Base-by-base conservation (phyloP, 345 rosid species). In the Streptanthus diversifolius region DNA sequence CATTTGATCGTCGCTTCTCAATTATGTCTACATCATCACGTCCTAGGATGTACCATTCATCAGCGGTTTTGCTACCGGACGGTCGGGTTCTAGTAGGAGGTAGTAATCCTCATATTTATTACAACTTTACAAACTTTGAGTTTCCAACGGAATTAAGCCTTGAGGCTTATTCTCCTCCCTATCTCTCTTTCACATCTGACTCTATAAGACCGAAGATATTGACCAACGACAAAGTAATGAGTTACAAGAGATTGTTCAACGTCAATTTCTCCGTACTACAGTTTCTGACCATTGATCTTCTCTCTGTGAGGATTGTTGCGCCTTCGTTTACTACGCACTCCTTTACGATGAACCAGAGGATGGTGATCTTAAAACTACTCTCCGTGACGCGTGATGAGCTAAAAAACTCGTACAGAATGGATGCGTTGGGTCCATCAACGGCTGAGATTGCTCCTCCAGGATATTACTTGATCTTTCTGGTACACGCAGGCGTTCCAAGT, bases 271-370 rank as follows among this genome's bases (percentile, higher is more conserved):
- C 18, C 0, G 80, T 83, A 49, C 19, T n/a, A 7, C 66, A 73
- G 53, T 85, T 58, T 55, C 15, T 80, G 41, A 40, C 78, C 8
- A 39, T 17, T 3, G 76, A 44, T 49, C 73, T 57, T 14, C 54
- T 87, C 18, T 84, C 88, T 5, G 85, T 87, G 10, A 77, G 83
- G 55, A 80, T 93, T 14, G 45, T 87, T 36, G 78, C 93, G 15
- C 97, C 98, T 8, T 80, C 93, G 0, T 93, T 93, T 64, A 77
- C 90, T 3, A 90, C 93, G 0, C 96, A 93, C 57, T 88, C 93
- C 0, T 84, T 86, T 18, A 79, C 87, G 3, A 90, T 93, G 97
- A 93, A 86, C 60, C 96, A 90, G 77, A 84, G 92, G 78, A 86
- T 89, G 93, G 90, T 90, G 53, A 81, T 83, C 57, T 71, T 93